Percentiles rank a stretch among this genome's conserved stretches.
Evolutionary conservation across 148 eudicot species (phyloP).

Genomic region (Rhododendron kiyosumense): DNA sequence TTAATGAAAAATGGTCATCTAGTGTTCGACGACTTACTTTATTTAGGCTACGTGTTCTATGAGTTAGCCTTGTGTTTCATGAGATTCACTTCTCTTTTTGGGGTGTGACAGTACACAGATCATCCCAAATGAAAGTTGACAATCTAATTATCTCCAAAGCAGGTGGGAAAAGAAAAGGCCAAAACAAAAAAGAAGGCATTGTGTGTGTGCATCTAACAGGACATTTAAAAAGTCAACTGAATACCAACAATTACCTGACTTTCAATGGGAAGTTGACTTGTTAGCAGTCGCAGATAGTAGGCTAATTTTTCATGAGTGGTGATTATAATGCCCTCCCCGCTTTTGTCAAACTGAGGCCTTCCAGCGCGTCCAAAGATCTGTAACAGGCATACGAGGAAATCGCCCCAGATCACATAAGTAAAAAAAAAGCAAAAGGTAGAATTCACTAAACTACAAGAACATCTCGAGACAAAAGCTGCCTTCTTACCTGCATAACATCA

Average conservation of each 20-base stretch:
- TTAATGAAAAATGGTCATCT: background rate
- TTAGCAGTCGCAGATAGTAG: constrained; percentile 81
- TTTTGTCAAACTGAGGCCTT: constrained; percentile 98
- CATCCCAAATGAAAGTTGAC: background rate
- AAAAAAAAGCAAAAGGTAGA: background rate
- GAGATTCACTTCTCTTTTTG: background rate
- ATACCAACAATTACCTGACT: constrained; percentile 63
- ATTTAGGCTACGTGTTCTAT: background rate
- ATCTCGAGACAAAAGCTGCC: background rate
- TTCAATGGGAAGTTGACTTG: constrained; percentile 98
- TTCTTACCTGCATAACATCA: constrained; percentile 95
- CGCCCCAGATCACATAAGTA: background rate
- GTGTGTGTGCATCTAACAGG: background rate
- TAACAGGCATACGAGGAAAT: constrained; percentile 6
- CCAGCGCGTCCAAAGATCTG: constrained; percentile 99
- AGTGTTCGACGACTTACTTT: background rate
- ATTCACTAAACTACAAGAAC: constrained; percentile 4
- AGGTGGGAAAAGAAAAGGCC: constrained; percentile 4
- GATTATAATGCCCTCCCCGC: constrained; percentile 99
- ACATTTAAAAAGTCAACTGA: background rate
- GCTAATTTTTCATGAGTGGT: constrained; percentile 90
- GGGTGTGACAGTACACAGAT: background rate
- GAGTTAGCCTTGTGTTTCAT: background rate
- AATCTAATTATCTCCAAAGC: background rate
- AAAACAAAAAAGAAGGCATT: background rate